Conservation (phyloP, 495 filamentous ascomycete species). For the Saxophila tyrrhenica region DNA sequence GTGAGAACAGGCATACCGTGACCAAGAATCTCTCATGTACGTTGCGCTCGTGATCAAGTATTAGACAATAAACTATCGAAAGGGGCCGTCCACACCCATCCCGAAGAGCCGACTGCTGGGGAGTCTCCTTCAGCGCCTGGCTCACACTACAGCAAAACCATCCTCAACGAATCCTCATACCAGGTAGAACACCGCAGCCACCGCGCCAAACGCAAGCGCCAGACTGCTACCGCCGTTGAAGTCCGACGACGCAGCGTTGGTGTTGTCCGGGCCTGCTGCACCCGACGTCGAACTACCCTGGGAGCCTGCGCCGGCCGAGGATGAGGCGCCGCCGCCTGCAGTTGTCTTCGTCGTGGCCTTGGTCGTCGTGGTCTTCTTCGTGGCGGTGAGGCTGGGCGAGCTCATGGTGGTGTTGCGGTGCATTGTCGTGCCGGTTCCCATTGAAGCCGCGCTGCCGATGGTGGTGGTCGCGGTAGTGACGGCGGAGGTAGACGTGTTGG, state of each 20-base stretch:
- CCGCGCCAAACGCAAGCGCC: constrained; percentile 27
- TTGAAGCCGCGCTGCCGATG: background rate
- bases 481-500: constrained; percentile 4
- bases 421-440: constrained; percentile 15
- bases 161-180: no score
- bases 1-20: no score
- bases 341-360: constrained; percentile 1
- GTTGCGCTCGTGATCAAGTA: constrained; percentile 2
- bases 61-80: background rate
- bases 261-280: constrained; percentile 2
- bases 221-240: constrained; percentile 23
- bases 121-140: background rate
- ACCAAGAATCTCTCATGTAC: no score
- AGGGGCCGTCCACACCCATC: no score
- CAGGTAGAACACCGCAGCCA: constrained; percentile 29
- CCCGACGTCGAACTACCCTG: constrained; percentile 1
- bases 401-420: constrained; percentile 21
- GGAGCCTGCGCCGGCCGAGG: background rate
- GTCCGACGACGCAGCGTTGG: constrained; percentile 11
- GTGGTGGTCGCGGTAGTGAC: constrained; percentile 8
- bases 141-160: no score
- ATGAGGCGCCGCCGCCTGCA: background rate
- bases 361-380: no score
- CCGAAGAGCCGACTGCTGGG: background rate
- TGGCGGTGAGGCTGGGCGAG: constrained; percentile 13